Evolutionary conservation across 345 rosid species (phyloP), one percentile per base, ranked within the genome.

Genomic region (Euphorbia peplus): DNA sequence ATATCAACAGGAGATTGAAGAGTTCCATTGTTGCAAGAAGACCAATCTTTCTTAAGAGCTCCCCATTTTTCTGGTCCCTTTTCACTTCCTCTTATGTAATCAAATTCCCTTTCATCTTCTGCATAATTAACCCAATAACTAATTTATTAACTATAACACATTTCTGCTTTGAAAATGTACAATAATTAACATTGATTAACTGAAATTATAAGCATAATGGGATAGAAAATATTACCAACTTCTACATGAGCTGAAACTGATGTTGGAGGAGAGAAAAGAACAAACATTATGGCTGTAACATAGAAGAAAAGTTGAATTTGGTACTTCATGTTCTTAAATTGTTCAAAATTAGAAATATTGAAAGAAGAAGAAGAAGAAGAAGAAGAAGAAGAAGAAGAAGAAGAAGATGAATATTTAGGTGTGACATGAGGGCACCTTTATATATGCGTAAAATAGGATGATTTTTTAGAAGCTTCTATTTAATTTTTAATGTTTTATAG

Each of bases 51-150:
- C 56, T 75, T 64, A 4, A 75, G 30, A 74, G 51, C 18, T 75
- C 51, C 92, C 92, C 88, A 87, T 13, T 74, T 73, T 1, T 0
- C 37, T 0, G 90, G 92, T 22, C 90, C 92, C 62, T 78, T 87
- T 58, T 67, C 68, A 66, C 88, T 72, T 16, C 81, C 80, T 69
- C 51, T 15, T 0, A 29, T 22, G 72, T 87, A 87, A 64, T 81
- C 81, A 57, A 87, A 87, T 72, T 83, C 92, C 8, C 78, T 73
- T 81, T 87, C 85, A 25, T 87, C 79, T 79, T 84, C 89, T 87
- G 80, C 83, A 25, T 0, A 21, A 13, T 54, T 25, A 48, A 73
- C 11, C n/a, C 1, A 11, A 0, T 10, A 60, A 32, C 21, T 6
- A 18, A 22, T 24, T 41, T 4, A 7, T 28, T 26, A 24, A n/a